Percentiles rank a stretch among this genome's conserved stretches.
Evolutionary conservation across 2,329 filamentous ascomycete genomes (phyloP).

Genomic region (Penicillium sp.): DNA sequence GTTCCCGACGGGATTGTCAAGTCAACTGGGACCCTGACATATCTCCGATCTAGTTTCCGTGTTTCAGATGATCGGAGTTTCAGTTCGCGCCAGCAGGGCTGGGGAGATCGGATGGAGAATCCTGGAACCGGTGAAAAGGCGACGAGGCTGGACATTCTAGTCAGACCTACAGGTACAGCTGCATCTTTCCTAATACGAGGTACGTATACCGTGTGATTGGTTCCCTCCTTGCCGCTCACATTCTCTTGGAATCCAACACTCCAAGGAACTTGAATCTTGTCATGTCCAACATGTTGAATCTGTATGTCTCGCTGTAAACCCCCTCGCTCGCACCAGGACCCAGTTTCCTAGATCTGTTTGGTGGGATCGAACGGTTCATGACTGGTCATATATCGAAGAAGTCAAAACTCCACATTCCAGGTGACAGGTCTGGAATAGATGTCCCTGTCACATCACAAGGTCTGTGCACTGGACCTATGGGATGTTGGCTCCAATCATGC

Average conservation of each 20-base stretch:
- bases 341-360: neutral
- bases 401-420: neutral
- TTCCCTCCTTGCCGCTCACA: neutral
- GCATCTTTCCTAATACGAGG: too few species aligned
- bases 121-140: neutral
- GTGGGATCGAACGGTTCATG: constrained; percentile 15
- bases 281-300: neutral
- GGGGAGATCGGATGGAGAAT: neutral
- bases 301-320: too few species aligned
- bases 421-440: neutral
- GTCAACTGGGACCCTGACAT: neutral
- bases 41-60: neutral
- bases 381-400: constrained; percentile 13
- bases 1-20: neutral
- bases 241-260: neutral
- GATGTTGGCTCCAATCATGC: neutral
- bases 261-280: neutral
- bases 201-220: too few species aligned
- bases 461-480: neutral
- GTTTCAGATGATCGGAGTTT: constrained; percentile 6
- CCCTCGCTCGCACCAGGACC: neutral
- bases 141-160: too few species aligned
- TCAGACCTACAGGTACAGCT: too few species aligned
- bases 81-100: constrained; percentile 10
- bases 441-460: neutral